Conservation (phyloP, 345 rosid species). For the Theobroma cacao region DNA sequence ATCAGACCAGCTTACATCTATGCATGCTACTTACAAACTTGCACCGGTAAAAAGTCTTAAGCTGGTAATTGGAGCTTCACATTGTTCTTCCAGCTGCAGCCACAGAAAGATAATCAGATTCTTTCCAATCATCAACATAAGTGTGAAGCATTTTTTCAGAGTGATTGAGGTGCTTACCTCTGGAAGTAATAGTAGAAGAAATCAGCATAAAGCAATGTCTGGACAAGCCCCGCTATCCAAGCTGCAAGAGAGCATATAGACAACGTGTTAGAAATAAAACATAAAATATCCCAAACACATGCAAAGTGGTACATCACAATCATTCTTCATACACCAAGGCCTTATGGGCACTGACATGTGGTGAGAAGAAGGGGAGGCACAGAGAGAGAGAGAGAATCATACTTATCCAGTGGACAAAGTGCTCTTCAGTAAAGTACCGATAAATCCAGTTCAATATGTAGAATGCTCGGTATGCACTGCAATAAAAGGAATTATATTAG, state of each 20-base stretch:
- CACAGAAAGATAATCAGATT: background rate
- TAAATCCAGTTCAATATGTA: conserved; percentile 82
- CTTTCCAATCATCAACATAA: background rate
- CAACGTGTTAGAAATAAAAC: background rate
- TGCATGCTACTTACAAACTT: conserved; percentile 7
- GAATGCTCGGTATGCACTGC: conserved; percentile 67
- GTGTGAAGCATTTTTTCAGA: background rate
- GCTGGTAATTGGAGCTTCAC: conserved; percentile 82
- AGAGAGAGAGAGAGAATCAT: conserved; percentile 24
- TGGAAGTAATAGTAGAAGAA: conserved; percentile 79
- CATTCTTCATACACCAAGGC: background rate
- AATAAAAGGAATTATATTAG: conserved; percentile 1
- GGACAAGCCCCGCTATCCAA: conserved; percentile 71
- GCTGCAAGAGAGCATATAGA: conserved; percentile 37
- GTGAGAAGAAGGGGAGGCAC: background rate
- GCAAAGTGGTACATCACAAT: background rate
- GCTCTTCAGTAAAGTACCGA: conserved; percentile 68
- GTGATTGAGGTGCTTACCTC: conserved; percentile 36
- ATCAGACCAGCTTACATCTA: background rate
- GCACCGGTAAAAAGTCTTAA: conserved; percentile 23
- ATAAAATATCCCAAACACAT: background rate
- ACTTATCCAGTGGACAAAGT: conserved; percentile 79
- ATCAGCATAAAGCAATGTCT: conserved; percentile 74
- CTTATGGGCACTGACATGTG: background rate
- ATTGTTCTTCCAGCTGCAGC: conserved; percentile 84